phyloP scores from a whole-genome alignment of 305 asterid genomes.

The Fraxinus latifolia region DNA sequence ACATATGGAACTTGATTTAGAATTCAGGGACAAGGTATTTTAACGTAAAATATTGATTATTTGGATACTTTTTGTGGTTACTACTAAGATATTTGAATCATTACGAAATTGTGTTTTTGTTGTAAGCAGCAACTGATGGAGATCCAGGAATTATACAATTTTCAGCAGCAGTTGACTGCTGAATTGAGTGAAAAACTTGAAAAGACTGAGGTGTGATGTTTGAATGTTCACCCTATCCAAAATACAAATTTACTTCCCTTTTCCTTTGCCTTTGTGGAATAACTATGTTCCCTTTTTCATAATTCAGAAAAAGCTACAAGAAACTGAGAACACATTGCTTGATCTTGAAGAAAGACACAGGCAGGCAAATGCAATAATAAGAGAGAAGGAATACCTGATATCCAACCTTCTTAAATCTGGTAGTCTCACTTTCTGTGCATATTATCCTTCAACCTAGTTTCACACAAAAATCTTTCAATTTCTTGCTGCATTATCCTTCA shows the following conservation, averaged over 20 bases:
- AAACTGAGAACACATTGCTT: conserved; percentile 37
- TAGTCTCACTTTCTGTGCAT: conserved; percentile 12
- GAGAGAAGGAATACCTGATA: conserved; percentile 41
- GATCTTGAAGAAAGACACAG: conserved; percentile 38
- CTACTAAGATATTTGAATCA: conserved; percentile 15
- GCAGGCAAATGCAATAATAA: conserved; percentile 32
- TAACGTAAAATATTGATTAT: not conserved
- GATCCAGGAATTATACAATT: conserved; percentile 37
- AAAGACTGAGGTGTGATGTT: conserved; percentile 35
- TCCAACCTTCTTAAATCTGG: conserved; percentile 43
- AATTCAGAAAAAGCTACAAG: conserved; percentile 42
- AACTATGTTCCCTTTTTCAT: conserved; percentile 6
- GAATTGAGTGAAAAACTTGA: conserved; percentile 39
- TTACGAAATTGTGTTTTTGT: conserved; percentile 2
- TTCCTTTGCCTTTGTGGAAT: not conserved
- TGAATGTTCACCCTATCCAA: not conserved
- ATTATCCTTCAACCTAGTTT: not conserved
- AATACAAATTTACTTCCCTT: not conserved
- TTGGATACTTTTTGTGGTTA: not conserved
- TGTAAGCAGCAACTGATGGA: conserved; percentile 44
- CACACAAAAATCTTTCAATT: not conserved
- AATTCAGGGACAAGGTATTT: conserved; percentile 22
- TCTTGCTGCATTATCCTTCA: conserved; percentile 6
- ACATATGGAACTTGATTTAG: conserved; percentile 22
- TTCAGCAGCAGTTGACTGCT: conserved; percentile 41